Evolutionary conservation across 768 basidiomycete species (phyloP).

Genomic region (Lactarius trivialis): DNA sequence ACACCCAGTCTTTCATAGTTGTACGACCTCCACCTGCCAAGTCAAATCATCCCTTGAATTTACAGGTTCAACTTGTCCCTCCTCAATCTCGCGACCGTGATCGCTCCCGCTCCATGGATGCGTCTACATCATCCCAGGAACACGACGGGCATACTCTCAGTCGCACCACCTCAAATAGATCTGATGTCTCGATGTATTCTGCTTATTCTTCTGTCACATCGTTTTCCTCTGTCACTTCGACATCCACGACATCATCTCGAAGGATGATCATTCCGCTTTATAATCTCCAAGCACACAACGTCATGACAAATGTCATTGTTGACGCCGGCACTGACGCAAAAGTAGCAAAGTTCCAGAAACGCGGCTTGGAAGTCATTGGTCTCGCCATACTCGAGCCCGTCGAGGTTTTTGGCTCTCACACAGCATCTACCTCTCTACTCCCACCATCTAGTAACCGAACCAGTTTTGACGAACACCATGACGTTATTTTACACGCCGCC

Average conservation of each 20-base stretch:
- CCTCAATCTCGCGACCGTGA: constrained; percentile 43
- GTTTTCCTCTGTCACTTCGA: constrained; percentile 28
- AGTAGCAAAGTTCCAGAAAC: constrained; percentile 65
- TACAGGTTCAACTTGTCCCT: constrained; percentile 89
- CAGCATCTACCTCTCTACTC: constrained; percentile 15
- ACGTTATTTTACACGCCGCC: not conserved
- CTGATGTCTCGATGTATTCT: constrained; percentile 42
- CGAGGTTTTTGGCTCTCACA: constrained; percentile 52
- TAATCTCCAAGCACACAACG: constrained; percentile 83
- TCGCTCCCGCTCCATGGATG: constrained; percentile 40
- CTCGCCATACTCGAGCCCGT: constrained; percentile 75
- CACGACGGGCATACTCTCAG: constrained; percentile 27
- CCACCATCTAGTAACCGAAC: constrained; percentile 26
- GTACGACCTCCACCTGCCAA: constrained; percentile 85
- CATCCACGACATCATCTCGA: constrained; percentile 44
- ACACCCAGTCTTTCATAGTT: constrained; percentile 74
- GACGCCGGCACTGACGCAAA: constrained; percentile 69
- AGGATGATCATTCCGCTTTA: constrained; percentile 80
- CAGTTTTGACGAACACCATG: constrained; percentile 27
- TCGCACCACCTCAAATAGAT: constrained; percentile 45
- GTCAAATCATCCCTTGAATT: constrained; percentile 79
- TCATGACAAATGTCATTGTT: constrained; percentile 77
- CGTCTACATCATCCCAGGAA: constrained; percentile 29
- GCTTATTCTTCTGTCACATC: constrained; percentile 46
- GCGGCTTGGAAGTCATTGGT: constrained; percentile 71